Conservation (phyloP, 192 early-diverging fungal species). For the Coemansia brasiliensis region DNA sequence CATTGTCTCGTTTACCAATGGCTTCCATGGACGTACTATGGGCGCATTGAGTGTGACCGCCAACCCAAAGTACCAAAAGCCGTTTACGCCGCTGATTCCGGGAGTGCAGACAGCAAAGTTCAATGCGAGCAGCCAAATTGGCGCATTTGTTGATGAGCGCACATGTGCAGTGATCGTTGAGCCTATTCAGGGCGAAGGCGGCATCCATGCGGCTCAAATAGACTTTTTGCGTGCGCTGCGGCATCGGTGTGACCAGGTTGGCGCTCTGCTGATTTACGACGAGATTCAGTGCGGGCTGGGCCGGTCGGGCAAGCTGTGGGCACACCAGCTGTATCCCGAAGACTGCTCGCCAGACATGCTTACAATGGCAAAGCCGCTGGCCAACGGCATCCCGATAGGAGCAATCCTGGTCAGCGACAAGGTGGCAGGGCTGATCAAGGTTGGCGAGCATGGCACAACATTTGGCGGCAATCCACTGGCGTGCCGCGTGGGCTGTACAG, state of each 20-base stretch:
- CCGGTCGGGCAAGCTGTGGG: constrained; percentile 87
- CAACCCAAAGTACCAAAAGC: constrained; percentile 90
- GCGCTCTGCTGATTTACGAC: constrained; percentile 91
- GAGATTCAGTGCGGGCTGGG: constrained; percentile 96
- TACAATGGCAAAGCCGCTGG: constrained; percentile 95
- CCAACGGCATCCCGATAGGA: constrained; percentile 95
- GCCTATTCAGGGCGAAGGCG: constrained; percentile 96
- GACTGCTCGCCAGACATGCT: constrained; percentile 84
- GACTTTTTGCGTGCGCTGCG: constrained; percentile 82
- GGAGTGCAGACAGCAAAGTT: constrained; percentile 71
- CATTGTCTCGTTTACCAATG: constrained; percentile 85
- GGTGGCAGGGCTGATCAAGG: constrained; percentile 79
- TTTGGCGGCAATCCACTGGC: constrained; percentile 96
- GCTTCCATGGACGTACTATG: constrained; percentile 96
- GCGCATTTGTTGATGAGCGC: constrained; percentile 67
- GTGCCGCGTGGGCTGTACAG: constrained; percentile 77
- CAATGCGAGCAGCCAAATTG: constrained; percentile 70
- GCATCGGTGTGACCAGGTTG: constrained; percentile 77
- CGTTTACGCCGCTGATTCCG: constrained; percentile 88
- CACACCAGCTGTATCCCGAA: constrained; percentile 68
- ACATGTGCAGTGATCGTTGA: constrained; percentile 94
- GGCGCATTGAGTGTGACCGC: constrained; percentile 95
- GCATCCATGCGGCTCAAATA: constrained; percentile 68
- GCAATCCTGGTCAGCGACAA: constrained; percentile 77
- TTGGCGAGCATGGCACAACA: constrained; percentile 96